Evolutionary conservation across 2,329 filamentous ascomycete species (phyloP), one percentile per base, ranked within the genome.

Genomic region (Fusarium metavorans): DNA sequence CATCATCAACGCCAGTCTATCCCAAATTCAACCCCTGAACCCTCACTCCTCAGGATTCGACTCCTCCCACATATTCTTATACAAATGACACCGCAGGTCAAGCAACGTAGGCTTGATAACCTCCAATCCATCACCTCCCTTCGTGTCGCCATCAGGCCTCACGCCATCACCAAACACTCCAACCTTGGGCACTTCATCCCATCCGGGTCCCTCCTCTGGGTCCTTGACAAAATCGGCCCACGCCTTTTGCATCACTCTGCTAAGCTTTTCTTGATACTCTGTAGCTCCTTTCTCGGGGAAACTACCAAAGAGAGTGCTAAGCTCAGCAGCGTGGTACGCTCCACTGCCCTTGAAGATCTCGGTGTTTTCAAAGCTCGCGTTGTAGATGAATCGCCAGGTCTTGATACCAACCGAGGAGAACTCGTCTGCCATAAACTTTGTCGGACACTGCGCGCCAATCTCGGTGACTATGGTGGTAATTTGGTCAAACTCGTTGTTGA

Each of bases 361-460:
- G 67, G 84, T 82, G 70, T 88, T 88, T 16, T 82, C 72, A 81
- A 86, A 89, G 76, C 87, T 85, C 7, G 83, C 87, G 62, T 86
- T 83, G 77, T 85, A 88, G 34, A 84, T 81, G 66, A 84, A 87
- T 32, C 83, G 80, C 84, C 85, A 88, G 10, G 83, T 80, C 0
- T 83, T 81, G 8, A 87, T 81, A 10, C 78, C 82, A 5, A 81
- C 77, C 0, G 66, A 39, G 0, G 74, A 66, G 11, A 83, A 83
- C 3, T 83, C 83, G 4, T 81, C 74, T 6, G 80, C 76, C 8
- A 81, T 78, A 2, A 74, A 57, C 10, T 67, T 74, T 4, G 68
- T 56, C 0, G 77, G 72, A 6, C 80, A 81, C 14, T 75, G 74
- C 25, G 74, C 77, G 2, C 56, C 34, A 9, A 76, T 39, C 14